Conservation (phyloP, 495 filamentous ascomycete species). For the Acidomyces sp. region DNA sequence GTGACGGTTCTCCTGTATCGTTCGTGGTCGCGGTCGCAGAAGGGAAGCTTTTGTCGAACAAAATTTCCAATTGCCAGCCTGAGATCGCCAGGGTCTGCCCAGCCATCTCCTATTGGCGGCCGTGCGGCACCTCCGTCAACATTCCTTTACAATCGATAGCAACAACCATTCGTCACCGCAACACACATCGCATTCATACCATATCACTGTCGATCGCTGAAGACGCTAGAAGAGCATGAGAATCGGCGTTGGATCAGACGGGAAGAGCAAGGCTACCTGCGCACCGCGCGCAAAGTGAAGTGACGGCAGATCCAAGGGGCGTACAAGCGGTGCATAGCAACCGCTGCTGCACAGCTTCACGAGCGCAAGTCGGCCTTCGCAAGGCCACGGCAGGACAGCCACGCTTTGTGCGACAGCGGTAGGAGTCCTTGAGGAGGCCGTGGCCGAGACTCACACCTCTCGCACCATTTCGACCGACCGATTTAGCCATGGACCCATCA, state of each 20-base stretch:
- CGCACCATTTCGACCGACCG: neutral
- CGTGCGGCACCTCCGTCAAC: too few species aligned
- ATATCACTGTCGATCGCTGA: too few species aligned
- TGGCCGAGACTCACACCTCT: neutral
- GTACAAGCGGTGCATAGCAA: conserved; percentile 6
- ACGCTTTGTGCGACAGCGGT: conserved; percentile 3
- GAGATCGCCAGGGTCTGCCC: neutral
- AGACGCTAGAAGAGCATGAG: neutral
- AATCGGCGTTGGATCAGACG: neutral
- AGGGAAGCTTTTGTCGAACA: neutral
- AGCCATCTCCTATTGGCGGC: too few species aligned
- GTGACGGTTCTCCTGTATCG: neutral
- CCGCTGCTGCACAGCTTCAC: neutral
- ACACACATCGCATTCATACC: neutral
- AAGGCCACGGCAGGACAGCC: neutral
- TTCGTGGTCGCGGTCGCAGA: neutral
- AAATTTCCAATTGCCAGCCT: neutral
- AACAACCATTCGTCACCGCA: neutral
- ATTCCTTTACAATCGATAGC: neutral
- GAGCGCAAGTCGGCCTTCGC: conserved; percentile 4
- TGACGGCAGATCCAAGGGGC: conserved; percentile 4
- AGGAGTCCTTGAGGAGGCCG: neutral
- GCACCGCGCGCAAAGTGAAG: neutral
- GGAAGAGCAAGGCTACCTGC: neutral
- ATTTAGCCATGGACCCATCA: conserved; percentile 2